Percentiles rank a stretch among this genome's conserved stretches.
These are phyloP conservation scores for Amaranthus hypochondriacus DNA, from an alignment of 148 eudicot genomes.

Conservation along the genomic window DNA sequence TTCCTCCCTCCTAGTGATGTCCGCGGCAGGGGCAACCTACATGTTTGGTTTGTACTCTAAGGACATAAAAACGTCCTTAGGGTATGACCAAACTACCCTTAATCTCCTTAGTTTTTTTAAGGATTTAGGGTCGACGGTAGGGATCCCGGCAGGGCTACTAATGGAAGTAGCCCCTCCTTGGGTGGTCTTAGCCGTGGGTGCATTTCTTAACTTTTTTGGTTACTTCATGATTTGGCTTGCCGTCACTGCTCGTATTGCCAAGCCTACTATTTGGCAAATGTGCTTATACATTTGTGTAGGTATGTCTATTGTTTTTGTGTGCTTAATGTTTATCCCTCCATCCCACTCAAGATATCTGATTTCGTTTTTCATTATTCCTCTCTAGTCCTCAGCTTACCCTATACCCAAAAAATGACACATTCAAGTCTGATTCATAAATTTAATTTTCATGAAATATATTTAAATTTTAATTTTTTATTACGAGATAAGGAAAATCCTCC, in stretches of 20 bases:
- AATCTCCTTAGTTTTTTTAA: slow-evolving; percentile 42
- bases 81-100: slow-evolving; percentile 41
- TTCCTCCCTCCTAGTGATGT: slow-evolving; percentile 36
- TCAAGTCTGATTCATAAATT: no score
- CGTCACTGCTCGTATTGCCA: slow-evolving; percentile 28
- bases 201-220: slow-evolving; percentile 40
- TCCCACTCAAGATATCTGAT: no score
- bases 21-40: slow-evolving; percentile 40
- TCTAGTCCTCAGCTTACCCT: no score
- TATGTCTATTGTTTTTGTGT: slow-evolving; percentile 2
- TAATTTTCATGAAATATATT: no score
- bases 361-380: no score
- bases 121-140: slow-evolving; percentile 38
- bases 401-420: no score
- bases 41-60: slow-evolving; percentile 41
- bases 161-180: slow-evolving; percentile 43
- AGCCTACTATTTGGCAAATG: slow-evolving; percentile 46
- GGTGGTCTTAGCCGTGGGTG: slow-evolving; percentile 35
- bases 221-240: slow-evolving; percentile 50
- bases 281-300: slow-evolving; percentile 41
- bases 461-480: no score
- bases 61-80: slow-evolving; percentile 24
- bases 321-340: background rate
- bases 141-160: slow-evolving; percentile 33
- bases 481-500: no score